phyloP scores from a whole-genome alignment of 441 rosid genomes.

The Arabidopsis hybrid region DNA sequence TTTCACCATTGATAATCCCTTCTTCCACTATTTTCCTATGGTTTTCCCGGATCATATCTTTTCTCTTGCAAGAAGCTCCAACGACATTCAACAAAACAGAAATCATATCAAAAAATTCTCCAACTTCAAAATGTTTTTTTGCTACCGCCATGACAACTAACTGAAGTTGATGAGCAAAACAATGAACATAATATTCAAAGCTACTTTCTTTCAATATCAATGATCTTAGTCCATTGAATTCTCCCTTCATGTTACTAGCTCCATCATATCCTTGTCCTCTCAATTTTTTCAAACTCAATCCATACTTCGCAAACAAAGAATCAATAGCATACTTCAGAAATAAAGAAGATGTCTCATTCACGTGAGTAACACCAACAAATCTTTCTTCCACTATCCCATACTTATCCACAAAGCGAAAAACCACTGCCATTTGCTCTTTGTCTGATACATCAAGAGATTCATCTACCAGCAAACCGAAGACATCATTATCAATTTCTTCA shows the following conservation, averaged over 20 bases:
- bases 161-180: constrained; percentile 15
- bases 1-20: not conserved
- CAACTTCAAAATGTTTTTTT: not conserved
- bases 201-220: not conserved
- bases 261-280: constrained; percentile 3
- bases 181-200: not conserved
- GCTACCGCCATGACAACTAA: not conserved
- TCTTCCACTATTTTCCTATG: not conserved
- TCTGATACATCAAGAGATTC: too few relatives aligned
- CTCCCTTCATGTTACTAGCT: not conserved
- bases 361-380: too few relatives aligned
- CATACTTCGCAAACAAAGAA: too few relatives aligned
- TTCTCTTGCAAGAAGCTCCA: not conserved
- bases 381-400: too few relatives aligned
- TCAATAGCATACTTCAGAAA: too few relatives aligned
- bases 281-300: not conserved
- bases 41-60: not conserved
- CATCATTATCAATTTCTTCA: too few relatives aligned
- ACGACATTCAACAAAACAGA: not conserved
- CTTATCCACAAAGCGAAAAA: too few relatives aligned
- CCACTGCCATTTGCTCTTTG: too few relatives aligned
- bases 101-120: not conserved
- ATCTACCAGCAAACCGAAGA: too few relatives aligned
- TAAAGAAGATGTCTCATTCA: too few relatives aligned
- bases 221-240: constrained; percentile 5